Evolutionary conservation across 1,139 yeast genomes (phyloP), one percentile per base, ranked within the genome.

Genomic region (Saccharomycopsis hybrid): DNA sequence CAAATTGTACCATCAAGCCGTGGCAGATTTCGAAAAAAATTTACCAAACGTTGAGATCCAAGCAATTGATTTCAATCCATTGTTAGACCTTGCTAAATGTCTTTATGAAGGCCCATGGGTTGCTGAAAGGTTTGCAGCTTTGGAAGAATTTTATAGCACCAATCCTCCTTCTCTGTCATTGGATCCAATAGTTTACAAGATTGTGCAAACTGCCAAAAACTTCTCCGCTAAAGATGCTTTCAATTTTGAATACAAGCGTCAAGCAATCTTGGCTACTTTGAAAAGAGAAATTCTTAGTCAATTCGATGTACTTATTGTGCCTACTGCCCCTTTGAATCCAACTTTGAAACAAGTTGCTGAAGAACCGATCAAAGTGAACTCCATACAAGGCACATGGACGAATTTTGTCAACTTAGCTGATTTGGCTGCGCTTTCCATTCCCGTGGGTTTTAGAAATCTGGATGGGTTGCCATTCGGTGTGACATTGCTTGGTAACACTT

Each of bases 21-120:
- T 89, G 31, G 73, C 73, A 33, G 68, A 72, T 42, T 75, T 89
- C 58, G 66, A 73, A 43, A 62, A 68, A 30, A 61, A 74, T 18
- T 82, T 85, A 39, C 86, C 84, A 38, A 77, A 76, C 49, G 52
- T 46, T 9, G 67, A 71, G 39, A 66, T 85, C 41, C 74, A 76
- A 11, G 70, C 81, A 8, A 66, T 82, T 40, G 89, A 87, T 66
- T 88, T 90, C 61, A 68, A 81, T 9, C 85, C 89, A 7, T 73
- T 92, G 46, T 70, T 85, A 55, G 85, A 84, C 44, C 74, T 92
- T 55, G 98, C 97, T n/a, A 78, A 78, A 58, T 84, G 92, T 62
- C 75, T 92, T 43, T 92, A 92, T 65, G 97, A 90, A 61, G 98
- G 98, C 51, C 87, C 97, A n/a, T 92, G 98, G 98, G 97, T 92